Evolutionary conservation across 176 grass and related monocot species (phyloP), one percentile per base, ranked within the genome.

Genomic region (Chrysopogon serrulatus): DNA sequence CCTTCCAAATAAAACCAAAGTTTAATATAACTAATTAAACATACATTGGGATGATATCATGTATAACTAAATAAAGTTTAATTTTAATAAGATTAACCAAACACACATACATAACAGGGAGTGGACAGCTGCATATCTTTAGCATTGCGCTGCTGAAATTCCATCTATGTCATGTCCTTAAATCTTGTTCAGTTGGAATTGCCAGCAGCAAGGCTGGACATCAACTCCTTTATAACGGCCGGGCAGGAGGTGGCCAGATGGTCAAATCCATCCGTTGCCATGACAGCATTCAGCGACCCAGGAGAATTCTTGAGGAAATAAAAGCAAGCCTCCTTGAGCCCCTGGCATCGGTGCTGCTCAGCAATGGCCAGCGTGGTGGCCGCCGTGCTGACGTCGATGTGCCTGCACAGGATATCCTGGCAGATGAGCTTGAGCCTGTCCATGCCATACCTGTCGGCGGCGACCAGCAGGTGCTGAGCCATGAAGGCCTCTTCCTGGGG

Each of bases 361-460:
- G 85, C 61, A 8, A 87, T 39, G 21, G 28, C 78, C 57, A 87
- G 6, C 2, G 51, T 75, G 36, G 78, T 76, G 1, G 60, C 70
- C 19, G 11, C 34, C 0, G 78, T 75, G 45, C 35, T 27, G 9
- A 73, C 61, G 2, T 35, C 45, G 5, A 86, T 83, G 30, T 57
- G 41, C 2, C 14, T 65, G 79, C 73, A 79, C 40, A 92, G 24
- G 18, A 41, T 73, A 10, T 70, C 68, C 82, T 91, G 82, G 31
- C 92, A 91, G 6, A 94, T 72, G 2, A 83, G 16, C 30, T 80
- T 91, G 21, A 94, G 68, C 36, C 92, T 90, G 14, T 88, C 79
- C 45, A 94, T n/a, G 28, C 61, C 49, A 54, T 94, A 94, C 53
- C 72, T 81, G 71, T 94, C 92, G 0, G 91, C 91, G 8, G 92